These are phyloP conservation scores for Spizellomyces punctatus DNA, from an alignment of 192 early-diverging fungal genomes.

Conservation along the genomic window DNA sequence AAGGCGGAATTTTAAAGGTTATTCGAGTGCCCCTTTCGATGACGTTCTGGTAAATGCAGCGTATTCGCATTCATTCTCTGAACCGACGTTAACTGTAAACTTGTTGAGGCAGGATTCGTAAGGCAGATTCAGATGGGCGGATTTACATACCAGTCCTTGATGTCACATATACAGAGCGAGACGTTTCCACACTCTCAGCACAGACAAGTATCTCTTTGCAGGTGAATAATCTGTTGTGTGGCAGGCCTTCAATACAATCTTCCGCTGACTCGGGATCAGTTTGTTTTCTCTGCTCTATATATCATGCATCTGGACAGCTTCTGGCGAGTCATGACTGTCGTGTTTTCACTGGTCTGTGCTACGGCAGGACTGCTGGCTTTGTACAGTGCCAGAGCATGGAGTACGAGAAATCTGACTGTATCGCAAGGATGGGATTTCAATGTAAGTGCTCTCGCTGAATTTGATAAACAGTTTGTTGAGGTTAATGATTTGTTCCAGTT, in stretches of 20 bases:
- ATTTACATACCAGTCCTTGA: conserved; percentile 57
- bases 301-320: conserved; percentile 28
- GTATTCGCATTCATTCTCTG: no score
- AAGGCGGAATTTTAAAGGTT: conserved; percentile 36
- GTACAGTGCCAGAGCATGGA: conserved; percentile 44
- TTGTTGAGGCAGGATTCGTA: conserved; percentile 32
- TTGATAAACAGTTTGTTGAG: neutral
- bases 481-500: conserved; percentile 25
- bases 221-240: no score
- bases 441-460: conserved; percentile 28
- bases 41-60: conserved; percentile 36
- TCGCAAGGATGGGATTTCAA: conserved; percentile 45
- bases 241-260: no score
- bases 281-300: conserved; percentile 40
- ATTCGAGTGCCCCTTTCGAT: conserved; percentile 43
- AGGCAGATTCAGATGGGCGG: conserved; percentile 21
- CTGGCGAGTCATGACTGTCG: conserved; percentile 36
- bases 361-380: conserved; percentile 32
- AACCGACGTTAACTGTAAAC: no score
- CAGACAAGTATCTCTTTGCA: no score
- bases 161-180: conserved; percentile 47
- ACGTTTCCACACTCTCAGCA: conserved; percentile 20
- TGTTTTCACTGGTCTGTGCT: conserved; percentile 41
- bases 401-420: conserved; percentile 41
- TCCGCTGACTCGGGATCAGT: conserved; percentile 1